Percentiles rank a stretch among this genome's conserved stretches.
phyloP scores from a whole-genome alignment of 2,329 filamentous ascomycete genomes.

The Fusarium keratoplasticum region DNA sequence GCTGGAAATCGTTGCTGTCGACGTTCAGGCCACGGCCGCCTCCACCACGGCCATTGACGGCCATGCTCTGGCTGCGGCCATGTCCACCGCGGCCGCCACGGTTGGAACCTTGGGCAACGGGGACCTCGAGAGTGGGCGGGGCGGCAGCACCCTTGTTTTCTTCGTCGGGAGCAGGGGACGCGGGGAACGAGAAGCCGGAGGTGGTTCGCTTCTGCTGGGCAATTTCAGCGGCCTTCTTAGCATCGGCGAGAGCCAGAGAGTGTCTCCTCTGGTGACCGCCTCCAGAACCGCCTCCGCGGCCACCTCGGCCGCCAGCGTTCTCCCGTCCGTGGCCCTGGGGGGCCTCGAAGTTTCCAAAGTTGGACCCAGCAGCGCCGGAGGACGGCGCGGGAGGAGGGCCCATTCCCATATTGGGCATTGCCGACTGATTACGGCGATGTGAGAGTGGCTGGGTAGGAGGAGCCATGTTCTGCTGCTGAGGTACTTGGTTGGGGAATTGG shows the following conservation, averaged over 20 bases:
- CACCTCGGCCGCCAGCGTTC: constrained; percentile 69
- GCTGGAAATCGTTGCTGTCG: constrained; percentile 72
- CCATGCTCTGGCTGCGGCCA: constrained; percentile 92
- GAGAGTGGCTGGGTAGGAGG: constrained; percentile 81
- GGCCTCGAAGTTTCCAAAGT: constrained; percentile 83
- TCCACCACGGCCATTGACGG: constrained; percentile 77
- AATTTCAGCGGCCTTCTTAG: constrained; percentile 96
- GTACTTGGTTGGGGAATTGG: constrained; percentile 86
- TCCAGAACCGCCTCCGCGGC: constrained; percentile 74
- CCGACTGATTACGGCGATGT: constrained; percentile 98
- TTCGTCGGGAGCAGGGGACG: constrained; percentile 68
- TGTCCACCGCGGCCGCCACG: constrained; percentile 71
- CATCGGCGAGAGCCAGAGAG: constrained; percentile 92
- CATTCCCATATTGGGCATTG: constrained; percentile 91
- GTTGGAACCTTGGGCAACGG: constrained; percentile 56
- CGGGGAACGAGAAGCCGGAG: constrained; percentile 93
- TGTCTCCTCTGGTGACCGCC: constrained; percentile 93
- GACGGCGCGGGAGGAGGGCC: constrained; percentile 91
- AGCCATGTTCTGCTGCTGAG: constrained; percentile 81
- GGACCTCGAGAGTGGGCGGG: constrained; percentile 48
- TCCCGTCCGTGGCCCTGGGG: constrained; percentile 54
- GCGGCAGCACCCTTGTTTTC: constrained; percentile 53
- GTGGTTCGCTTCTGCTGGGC: constrained; percentile 97
- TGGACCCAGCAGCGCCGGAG: constrained; percentile 83
- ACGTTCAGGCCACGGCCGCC: constrained; percentile 74